These are phyloP conservation scores for Aspergillus sp. DNA, from an alignment of 2,329 filamentous ascomycete species.

Conservation along the genomic window DNA sequence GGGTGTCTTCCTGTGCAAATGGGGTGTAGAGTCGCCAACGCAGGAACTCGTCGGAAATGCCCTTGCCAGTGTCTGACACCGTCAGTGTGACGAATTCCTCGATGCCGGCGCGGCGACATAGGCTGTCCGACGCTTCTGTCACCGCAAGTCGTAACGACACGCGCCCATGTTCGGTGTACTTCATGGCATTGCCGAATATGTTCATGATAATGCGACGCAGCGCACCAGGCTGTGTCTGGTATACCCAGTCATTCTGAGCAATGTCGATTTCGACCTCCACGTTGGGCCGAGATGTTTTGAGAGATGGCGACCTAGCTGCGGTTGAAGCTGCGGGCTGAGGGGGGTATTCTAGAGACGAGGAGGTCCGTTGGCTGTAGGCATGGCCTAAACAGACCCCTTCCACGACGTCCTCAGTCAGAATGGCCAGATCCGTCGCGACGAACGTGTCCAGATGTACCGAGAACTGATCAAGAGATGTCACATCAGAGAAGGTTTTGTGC, in stretches of 20 bases:
- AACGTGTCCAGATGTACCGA: slow-evolving; percentile 34
- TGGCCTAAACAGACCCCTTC: slow-evolving; percentile 56
- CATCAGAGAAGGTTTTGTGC: slow-evolving; percentile 26
- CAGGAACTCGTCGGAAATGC: slow-evolving; percentile 64
- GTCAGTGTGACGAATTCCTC: slow-evolving; percentile 43
- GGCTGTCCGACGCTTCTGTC: slow-evolving; percentile 27
- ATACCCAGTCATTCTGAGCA: slow-evolving; percentile 52
- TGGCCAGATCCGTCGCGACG: slow-evolving; percentile 42
- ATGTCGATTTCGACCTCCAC: slow-evolving; percentile 55
- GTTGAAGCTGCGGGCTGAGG: slow-evolving; percentile 20
- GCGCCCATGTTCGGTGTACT: slow-evolving; percentile 57
- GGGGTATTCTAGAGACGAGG: slow-evolving; percentile 11
- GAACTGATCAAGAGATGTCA: slow-evolving; percentile 29
- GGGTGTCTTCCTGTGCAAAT: slow-evolving; percentile 58
- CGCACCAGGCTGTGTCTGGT: slow-evolving; percentile 56
- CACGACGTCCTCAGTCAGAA: slow-evolving; percentile 54
- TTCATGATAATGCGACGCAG: slow-evolving; percentile 61
- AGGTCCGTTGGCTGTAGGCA: slow-evolving; percentile 34
- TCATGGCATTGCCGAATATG: slow-evolving; percentile 61
- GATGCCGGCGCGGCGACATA: slow-evolving; percentile 29
- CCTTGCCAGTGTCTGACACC: slow-evolving; percentile 64
- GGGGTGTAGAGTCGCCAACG: slow-evolving; percentile 59
- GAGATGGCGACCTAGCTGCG: slow-evolving; percentile 2
- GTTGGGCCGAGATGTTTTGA: slow-evolving; percentile 1
- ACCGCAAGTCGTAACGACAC: slow-evolving; percentile 46